Conservation (phyloP, 352 stramenopile species). For the Globisporangium parvum region DNA sequence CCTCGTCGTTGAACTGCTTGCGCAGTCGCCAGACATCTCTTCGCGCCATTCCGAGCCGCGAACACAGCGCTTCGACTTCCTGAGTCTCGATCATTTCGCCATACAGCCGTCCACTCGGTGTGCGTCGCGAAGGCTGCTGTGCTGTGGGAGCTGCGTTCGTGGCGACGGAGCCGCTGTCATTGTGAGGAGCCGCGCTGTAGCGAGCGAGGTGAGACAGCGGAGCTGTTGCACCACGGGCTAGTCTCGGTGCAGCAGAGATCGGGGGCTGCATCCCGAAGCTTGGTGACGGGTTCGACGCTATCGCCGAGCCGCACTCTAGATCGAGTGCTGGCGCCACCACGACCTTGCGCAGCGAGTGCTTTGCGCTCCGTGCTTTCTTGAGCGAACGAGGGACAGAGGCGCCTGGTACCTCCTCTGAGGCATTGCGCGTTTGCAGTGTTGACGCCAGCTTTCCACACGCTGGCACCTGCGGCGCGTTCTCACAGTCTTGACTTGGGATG, state of each 20-base stretch:
- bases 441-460: too few species aligned
- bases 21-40: slow-evolving; percentile 27
- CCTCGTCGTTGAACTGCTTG: slow-evolving; percentile 34
- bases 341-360: slow-evolving; percentile 3
- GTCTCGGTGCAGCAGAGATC: not conserved
- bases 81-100: slow-evolving; percentile 20
- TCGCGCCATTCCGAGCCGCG: slow-evolving; percentile 23
- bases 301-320: not conserved
- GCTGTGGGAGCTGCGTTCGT: not conserved
- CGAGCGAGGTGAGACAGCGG: not conserved
- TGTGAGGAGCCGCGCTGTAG: not conserved
- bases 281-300: not conserved
- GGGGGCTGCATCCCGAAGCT: not conserved
- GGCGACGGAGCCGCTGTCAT: not conserved
- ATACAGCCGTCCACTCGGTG: slow-evolving; percentile 6
- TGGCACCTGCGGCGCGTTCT: too few species aligned
- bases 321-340: not conserved
- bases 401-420: not conserved
- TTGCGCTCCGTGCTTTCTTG: slow-evolving; percentile 2
- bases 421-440: too few species aligned
- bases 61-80: slow-evolving; percentile 26
- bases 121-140: slow-evolving; percentile 3
- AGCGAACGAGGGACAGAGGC: not conserved
- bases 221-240: slow-evolving; percentile 1
- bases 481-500: too few species aligned